These are phyloP conservation scores for Petrea volubilis DNA, from an alignment of 257 asterid species.

Conservation along the genomic window DNA sequence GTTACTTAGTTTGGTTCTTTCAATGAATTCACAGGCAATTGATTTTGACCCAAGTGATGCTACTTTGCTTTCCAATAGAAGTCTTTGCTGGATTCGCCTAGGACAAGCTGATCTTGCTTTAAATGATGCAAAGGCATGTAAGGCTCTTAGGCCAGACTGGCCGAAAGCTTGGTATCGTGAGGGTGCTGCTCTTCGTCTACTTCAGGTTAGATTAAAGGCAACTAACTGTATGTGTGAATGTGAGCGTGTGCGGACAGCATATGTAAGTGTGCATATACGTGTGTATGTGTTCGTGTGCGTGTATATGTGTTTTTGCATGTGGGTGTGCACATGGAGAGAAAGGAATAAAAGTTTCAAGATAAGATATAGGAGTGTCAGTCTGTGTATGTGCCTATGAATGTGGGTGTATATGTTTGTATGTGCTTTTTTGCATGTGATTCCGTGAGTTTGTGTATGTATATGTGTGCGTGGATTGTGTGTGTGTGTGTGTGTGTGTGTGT, in stretches of 20 bases:
- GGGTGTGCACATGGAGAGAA: too few relatives aligned
- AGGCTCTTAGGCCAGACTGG: slow-evolving; percentile 93
- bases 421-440: too few relatives aligned
- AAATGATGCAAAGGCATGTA: slow-evolving; percentile 80
- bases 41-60: slow-evolving; percentile 89
- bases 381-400: too few relatives aligned
- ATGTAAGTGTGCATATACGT: too few relatives aligned
- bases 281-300: background rate
- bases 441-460: too few relatives aligned
- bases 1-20: background rate
- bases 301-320: too few relatives aligned
- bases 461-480: background rate
- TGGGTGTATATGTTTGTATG: background rate
- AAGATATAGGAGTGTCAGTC: too few relatives aligned
- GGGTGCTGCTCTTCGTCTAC: slow-evolving; percentile 86
- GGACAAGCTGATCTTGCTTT: slow-evolving; percentile 94
- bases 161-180: slow-evolving; percentile 93
- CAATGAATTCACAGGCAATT: slow-evolving; percentile 66
- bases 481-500: too few relatives aligned
- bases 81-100: slow-evolving; percentile 85
- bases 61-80: slow-evolving; percentile 81
- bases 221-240: background rate
- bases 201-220: slow-evolving; percentile 50
- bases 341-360: too few relatives aligned
- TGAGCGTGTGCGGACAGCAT: too few relatives aligned